Evolutionary conservation across 805 yeast species (phyloP).

Genomic region (Hanseniaspora valbyensis): DNA sequence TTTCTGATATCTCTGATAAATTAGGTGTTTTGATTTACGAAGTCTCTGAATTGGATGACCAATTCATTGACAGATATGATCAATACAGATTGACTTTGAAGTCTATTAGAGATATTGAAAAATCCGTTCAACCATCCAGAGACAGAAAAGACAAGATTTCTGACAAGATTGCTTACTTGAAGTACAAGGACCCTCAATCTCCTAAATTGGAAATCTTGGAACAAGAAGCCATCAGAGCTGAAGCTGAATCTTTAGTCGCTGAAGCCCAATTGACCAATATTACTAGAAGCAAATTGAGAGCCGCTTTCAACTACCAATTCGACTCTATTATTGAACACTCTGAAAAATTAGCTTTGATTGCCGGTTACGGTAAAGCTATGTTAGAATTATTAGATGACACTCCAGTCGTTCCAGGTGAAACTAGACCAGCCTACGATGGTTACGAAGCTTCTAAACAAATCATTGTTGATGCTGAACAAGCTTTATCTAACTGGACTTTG

Average conservation of each 20-base stretch:
- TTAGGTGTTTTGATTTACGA: conserved; percentile 74
- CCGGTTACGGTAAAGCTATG: conserved; percentile 81
- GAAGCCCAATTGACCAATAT: conserved; percentile 85
- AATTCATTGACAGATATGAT: conserved; percentile 74
- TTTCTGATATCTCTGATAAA: conserved; percentile 76
- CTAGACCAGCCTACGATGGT: conserved; percentile 81
- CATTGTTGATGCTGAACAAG: conserved; percentile 74
- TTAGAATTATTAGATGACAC: conserved; percentile 73
- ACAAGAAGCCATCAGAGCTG: conserved; percentile 84
- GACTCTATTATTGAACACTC: conserved; percentile 78
- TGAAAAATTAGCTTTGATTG: conserved; percentile 74
- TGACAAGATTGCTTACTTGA: conserved; percentile 71
- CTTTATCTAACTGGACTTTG: conserved; percentile 73
- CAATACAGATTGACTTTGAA: conserved; percentile 76
- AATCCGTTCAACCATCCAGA: conserved; percentile 78
- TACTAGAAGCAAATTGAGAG: conserved; percentile 76
- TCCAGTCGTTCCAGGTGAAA: conserved; percentile 85
- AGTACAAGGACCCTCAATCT: conserved; percentile 76
- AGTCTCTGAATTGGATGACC: conserved; percentile 78
- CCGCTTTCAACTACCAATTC: conserved; percentile 73
- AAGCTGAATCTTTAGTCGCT: conserved; percentile 83
- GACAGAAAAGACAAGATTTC: conserved; percentile 78
- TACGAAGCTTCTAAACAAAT: conserved; percentile 82
- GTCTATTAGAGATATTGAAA: conserved; percentile 73
- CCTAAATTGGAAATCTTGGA: conserved; percentile 68